Evolutionary conservation across 768 basidiomycete genomes (phyloP).

Genomic region (Omphalotus guepiniiformis): DNA sequence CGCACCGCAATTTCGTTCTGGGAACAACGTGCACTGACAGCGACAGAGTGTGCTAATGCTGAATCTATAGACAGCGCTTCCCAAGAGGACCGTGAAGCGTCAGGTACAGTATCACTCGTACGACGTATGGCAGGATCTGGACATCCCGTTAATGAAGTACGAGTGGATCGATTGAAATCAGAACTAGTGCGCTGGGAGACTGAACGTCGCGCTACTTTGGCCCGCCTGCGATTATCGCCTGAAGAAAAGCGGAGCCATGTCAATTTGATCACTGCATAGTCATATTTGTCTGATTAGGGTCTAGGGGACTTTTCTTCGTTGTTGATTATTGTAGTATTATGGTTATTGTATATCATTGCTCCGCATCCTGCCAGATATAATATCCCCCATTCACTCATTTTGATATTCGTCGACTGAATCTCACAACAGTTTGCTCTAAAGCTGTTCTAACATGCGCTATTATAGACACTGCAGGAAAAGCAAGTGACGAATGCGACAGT

Average conservation of each 20-base stretch:
- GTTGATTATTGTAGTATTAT: too few relatives aligned
- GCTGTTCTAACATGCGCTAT: too few relatives aligned
- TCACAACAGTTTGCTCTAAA: too few relatives aligned
- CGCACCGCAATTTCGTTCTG: constrained; percentile 79
- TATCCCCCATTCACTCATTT: too few relatives aligned
- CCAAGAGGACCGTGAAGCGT: constrained; percentile 9
- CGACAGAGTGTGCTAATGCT: constrained; percentile 42
- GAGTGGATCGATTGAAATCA: constrained; percentile 54
- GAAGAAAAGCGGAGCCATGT: constrained; percentile 11
- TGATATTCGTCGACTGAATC: too few relatives aligned
- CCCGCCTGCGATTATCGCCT: constrained; percentile 2
- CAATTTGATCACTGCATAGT: constrained; percentile 13
- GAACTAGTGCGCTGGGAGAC: constrained; percentile 74
- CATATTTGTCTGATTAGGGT: too few relatives aligned
- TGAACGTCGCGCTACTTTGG: constrained; percentile 34
- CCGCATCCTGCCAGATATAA: too few relatives aligned
- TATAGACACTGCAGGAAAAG: too few relatives aligned
- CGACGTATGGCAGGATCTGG: constrained; percentile 48
- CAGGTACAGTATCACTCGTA: constrained; percentile 20
- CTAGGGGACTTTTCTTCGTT: background rate
- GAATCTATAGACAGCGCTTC: constrained; percentile 16
- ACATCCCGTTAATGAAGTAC: constrained; percentile 67
- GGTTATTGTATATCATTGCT: too few relatives aligned
- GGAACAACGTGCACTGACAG: constrained; percentile 50
- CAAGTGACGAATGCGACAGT: too few relatives aligned